Conservation (phyloP, 805 yeast species). For the Wickerhamomyces silvicola region DNA sequence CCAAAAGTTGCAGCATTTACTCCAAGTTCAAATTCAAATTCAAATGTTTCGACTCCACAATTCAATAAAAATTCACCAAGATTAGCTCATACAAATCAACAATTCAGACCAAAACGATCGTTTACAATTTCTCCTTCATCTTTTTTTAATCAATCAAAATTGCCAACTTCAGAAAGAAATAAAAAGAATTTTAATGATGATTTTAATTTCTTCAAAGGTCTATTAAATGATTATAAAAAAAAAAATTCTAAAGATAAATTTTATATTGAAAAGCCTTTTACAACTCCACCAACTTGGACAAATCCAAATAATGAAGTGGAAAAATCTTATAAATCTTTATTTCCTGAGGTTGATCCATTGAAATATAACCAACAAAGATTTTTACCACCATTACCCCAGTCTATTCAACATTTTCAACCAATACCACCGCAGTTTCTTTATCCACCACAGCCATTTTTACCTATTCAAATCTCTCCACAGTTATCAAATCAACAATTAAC, state of each 20-base stretch:
- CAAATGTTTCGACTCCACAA: conserved; percentile 13
- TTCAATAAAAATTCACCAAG: conserved; percentile 20
- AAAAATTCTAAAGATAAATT: conserved; percentile 25
- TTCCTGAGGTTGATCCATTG: conserved; percentile 31
- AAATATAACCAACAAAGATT: conserved; percentile 5
- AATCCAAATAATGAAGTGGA: conserved; percentile 32
- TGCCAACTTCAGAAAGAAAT: conserved; percentile 21
- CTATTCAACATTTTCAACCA: conserved; percentile 11
- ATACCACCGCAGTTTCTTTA: conserved; percentile 9
- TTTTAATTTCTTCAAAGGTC: conserved; percentile 23
- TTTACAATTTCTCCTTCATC: conserved; percentile 7
- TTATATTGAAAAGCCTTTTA: conserved; percentile 55
- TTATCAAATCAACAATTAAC: conserved; percentile 7
- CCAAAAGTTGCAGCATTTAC: conserved; percentile 64
- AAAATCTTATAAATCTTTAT: conserved; percentile 46
- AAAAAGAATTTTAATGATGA: conserved; percentile 18
- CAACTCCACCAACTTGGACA: conserved; percentile 77
- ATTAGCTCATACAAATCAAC: conserved; percentile 5
- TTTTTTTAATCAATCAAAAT: conserved; percentile 16
- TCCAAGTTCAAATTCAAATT: conserved; percentile 30
- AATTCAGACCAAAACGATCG: conserved; percentile 4
- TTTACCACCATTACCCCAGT: conserved; percentile 3
- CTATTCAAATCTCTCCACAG: conserved; percentile 12
- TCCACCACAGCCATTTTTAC: conserved; percentile 3
- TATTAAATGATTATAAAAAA: conserved; percentile 18